Evolutionary conservation across 2,329 filamentous ascomycete genomes (phyloP).

Genomic region (Huntiella moniliformis): DNA sequence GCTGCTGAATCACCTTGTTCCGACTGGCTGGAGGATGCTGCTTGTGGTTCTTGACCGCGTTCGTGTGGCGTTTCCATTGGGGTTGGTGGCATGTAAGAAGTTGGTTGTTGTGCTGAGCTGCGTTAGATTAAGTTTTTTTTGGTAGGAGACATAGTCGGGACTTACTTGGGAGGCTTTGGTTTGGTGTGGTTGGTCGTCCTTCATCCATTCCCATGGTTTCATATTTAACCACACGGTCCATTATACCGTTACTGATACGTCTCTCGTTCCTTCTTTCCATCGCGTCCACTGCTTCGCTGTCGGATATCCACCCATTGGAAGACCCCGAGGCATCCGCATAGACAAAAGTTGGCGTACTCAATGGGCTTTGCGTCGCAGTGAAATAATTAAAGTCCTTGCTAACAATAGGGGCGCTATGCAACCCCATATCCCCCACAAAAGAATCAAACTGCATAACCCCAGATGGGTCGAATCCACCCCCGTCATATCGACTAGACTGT

Average conservation of each 20-base stretch:
- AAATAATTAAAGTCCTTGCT: slow-evolving; percentile 33
- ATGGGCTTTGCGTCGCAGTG: slow-evolving; percentile 21
- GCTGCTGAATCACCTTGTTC: neutral
- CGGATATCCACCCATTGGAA: slow-evolving; percentile 29
- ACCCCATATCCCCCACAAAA: slow-evolving; percentile 17
- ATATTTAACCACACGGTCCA: slow-evolving; percentile 41
- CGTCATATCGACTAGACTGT: slow-evolving; percentile 33
- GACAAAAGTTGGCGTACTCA: slow-evolving; percentile 32
- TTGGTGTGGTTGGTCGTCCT: slow-evolving; percentile 7
- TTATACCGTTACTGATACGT: slow-evolving; percentile 41
- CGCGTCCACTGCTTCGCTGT: slow-evolving; percentile 20
- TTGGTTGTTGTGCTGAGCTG: slow-evolving; percentile 3
- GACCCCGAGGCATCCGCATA: slow-evolving; percentile 26
- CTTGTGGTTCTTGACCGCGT: slow-evolving; percentile 20
- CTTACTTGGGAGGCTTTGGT: slow-evolving; percentile 40
- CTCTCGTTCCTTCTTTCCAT: slow-evolving; percentile 14
- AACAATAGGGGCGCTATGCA: slow-evolving; percentile 14
- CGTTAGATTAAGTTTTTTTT: neutral
- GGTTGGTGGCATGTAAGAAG: slow-evolving; percentile 47
- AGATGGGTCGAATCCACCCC: slow-evolving; percentile 26
- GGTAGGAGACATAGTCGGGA: slow-evolving; percentile 7
- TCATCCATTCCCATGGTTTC: slow-evolving; percentile 26
- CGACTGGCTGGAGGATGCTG: slow-evolving; percentile 13
- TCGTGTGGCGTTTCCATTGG: slow-evolving; percentile 41
- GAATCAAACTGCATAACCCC: slow-evolving; percentile 27